A percentile compares a stretch with the other conserved stretches of the same genome.
These are phyloP conservation scores for Adansonia grandidieri DNA, from an alignment of 441 rosid species.

Conservation along the genomic window DNA sequence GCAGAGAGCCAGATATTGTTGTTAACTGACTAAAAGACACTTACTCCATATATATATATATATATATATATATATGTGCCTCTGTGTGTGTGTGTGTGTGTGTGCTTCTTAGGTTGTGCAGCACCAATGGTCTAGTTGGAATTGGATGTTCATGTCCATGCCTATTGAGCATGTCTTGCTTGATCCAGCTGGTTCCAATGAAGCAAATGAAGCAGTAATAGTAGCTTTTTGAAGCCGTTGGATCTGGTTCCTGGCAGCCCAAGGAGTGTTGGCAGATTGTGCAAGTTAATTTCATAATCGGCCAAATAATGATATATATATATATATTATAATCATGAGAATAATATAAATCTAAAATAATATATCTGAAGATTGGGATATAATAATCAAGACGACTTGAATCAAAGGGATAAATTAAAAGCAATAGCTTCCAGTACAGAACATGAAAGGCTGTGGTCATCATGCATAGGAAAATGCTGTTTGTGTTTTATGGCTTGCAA, in stretches of 20 bases:
- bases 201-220: background rate
- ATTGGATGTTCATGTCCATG: background rate
- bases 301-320: too few species aligned
- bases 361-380: background rate
- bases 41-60: too few species aligned
- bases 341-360: background rate
- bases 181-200: background rate
- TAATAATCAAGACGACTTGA: background rate
- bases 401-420: background rate
- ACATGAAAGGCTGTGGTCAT: background rate
- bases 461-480: too few species aligned
- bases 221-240: background rate
- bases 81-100: too few species aligned
- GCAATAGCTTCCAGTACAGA: background rate
- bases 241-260: background rate
- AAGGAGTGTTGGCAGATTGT: background rate
- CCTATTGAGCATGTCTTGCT: background rate
- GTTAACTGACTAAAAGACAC: background rate
- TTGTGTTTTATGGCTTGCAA: too few species aligned
- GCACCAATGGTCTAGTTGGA: background rate
- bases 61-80: too few species aligned
- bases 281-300: background rate
- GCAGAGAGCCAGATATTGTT: background rate
- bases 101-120: background rate
- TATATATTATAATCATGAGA: too few species aligned